Evolutionary conservation across 345 rosid species (phyloP), one percentile per base, ranked within the genome.

Genomic region (Nasturtium officinale): DNA sequence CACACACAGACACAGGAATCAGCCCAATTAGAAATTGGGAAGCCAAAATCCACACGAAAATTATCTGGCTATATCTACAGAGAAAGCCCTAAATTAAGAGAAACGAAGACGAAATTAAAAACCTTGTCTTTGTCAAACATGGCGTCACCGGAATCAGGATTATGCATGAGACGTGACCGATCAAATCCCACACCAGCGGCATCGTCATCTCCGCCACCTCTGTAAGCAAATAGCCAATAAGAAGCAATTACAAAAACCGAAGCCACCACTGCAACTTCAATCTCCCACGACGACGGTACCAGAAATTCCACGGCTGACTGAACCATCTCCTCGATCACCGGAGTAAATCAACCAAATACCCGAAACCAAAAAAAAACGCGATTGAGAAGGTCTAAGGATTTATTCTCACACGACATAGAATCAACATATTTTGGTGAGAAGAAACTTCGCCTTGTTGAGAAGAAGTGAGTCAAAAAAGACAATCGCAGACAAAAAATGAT

Each of bases 251-350:
- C 78, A 69, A 88, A 88, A 12, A 78, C 45, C 20, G 93, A 83
- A 40, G 95, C 91, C 6, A 83, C 91, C 62, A 89, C 66, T 17
- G 88, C 81, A 33, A 95, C 92, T 72, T 87, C 65, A 76, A 91
- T 57, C 87, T 95, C 97, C 99, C 97, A 94, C 87, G 85, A 78
- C 3, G 97, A 89, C 40, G 96, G 99, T 47, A 91, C 58, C 77
- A 94, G 77, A 59, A 84, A 71, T 62, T 77, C 88, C 60, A 78
- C 79, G 25, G 65, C 48, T 10, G 45, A 69, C 72, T 54, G 75
- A 71, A 76, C 80, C 80, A 77, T 67, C 47, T 78, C 84, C 42
- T 78, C 84, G 48, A 83, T 67, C 85, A 78, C 26, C 20, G 3
- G 70, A 56, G 70, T 57, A 6, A 16, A 10, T 23, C 25, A 23